phyloP scores from a whole-genome alignment of 2,329 filamentous ascomycete genomes.

The Calonectria henricotiae region DNA sequence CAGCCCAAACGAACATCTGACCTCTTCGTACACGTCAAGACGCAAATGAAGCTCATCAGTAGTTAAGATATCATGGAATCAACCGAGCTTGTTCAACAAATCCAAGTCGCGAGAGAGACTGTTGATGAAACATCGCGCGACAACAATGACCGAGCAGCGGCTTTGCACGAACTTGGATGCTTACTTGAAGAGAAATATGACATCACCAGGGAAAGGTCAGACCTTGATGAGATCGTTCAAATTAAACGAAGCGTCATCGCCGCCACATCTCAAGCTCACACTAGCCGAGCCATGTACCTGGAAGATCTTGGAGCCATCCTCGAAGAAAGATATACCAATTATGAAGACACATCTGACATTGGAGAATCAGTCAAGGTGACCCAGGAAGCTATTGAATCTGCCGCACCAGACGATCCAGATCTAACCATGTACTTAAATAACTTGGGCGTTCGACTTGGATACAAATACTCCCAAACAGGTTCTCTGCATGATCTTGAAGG shows the following conservation, averaged over 20 bases:
- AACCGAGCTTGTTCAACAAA: not conserved
- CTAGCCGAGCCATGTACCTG: not conserved
- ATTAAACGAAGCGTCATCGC: not conserved
- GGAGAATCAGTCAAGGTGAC: not conserved
- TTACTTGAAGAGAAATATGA: not conserved
- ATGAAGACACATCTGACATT: not conserved
- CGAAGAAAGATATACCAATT: not conserved
- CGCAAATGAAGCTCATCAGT: too few relatives aligned
- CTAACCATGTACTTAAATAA: not conserved
- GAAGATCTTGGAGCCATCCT: not conserved
- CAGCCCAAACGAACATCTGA: too few relatives aligned
- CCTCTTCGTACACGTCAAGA: too few relatives aligned
- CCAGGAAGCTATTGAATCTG: not conserved
- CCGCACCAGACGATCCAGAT: not conserved
- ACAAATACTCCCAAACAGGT: not conserved
- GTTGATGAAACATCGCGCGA: not conserved
- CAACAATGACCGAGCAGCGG: not conserved
- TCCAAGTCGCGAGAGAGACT: not conserved
- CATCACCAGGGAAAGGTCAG: not conserved
- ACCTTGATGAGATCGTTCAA: not conserved
- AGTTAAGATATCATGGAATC: too few relatives aligned
- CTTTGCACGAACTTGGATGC: not conserved
- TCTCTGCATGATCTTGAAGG: not conserved
- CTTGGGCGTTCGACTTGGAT: not conserved
- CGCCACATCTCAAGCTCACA: not conserved